Evolutionary conservation across 2,329 filamentous ascomycete species (phyloP), one percentile per base, ranked within the genome.

Genomic region (Chrysosporium keratinophilum): DNA sequence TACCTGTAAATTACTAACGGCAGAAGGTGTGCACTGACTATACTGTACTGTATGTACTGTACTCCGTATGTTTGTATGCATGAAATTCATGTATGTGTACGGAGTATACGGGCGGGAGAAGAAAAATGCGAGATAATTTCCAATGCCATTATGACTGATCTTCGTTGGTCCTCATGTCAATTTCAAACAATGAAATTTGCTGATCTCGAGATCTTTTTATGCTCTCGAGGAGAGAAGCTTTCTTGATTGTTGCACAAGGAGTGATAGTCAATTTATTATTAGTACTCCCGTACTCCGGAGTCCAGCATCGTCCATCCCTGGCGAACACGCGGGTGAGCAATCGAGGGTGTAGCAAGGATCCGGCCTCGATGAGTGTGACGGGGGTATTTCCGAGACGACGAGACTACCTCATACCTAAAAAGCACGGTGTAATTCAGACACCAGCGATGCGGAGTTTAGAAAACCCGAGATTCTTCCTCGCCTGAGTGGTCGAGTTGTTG

Each of bases 261-360:
- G 17, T 15, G 41, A 43, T 11, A 17, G 10, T 43, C 11, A 43
- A 20, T 5, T 46, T 41, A 31, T 40, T 50, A 39, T 41, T 50
- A 20, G 35, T 33, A 17, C 31, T 6, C 12, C n/a, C 11, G 35
- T 33, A 17, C 31, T 6, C 12, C n/a, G 39, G n/a, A 41, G 5
- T 23, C 20, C 17, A 48, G 17, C 35, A 41, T 50, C 19, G 9
- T 34, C 19, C 5, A 52, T 52, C 49, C 49, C 49, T 52, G 49
- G 7, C 33, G 9, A 12, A 37, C 49, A 45, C 49, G 49, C 49
- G 49, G 49, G 49, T 15, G 3, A 34, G 39, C 19, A 34, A 19
- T 45, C 17, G 33, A 44, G 44, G 49, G 40, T 37, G 40, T 9
- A 44, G n/a, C 41, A 37, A 19, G 49, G 40, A 45, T 45, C 33